Base-by-base conservation (phyloP, 1,284 basidiomycete species). In the Ganoderma resinaceum region DNA sequence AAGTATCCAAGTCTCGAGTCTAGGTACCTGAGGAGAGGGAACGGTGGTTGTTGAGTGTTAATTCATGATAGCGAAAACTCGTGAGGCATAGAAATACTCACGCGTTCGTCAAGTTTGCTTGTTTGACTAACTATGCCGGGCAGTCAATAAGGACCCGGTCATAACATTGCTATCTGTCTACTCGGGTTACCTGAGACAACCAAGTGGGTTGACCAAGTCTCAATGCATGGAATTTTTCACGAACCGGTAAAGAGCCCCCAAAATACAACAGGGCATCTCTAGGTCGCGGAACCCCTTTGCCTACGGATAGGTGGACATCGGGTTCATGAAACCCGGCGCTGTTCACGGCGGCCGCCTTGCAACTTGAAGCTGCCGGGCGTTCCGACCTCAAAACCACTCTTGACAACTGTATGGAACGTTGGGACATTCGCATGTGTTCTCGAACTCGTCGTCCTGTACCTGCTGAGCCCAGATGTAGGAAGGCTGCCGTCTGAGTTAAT, bases 101-200 rank as follows among this genome's bases (percentile, higher is more conserved):
- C 80, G 75, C 63, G 38, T 77, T 78, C 20, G 81, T 82, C 1
- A 83, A 85, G 73, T 84, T 85, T n/a, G 82, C 82, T 63, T 79
- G 14, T 69, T 68, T 8, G 83, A 77, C 77, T 53, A 83, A 78
- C 23, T 84, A 83, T 18, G 75, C 71, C 3, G 77, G 37, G 63
- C 76, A 68, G 60, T 80, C 75, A 33, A 69, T 76, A 59, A 83
- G 37, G 37, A 38, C 37, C 37, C 11, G 11, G 14, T 38, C 37
- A 11, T 38, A 38, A 38, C 37, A 38, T 35, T 35, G 35, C 37
- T 12, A 38, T 38, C 11, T 12, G 37, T 38, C 37, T 2, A 9
- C 2, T 38, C 14, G 11, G 37, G 7, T 8, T 8, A 11, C 37
- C 37, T 38, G 37, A 11, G 37, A 12, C 37, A 12, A 35, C 35